Conservation (phyloP, 139 green algal genomes). For the Nannochloris sp. region DNA sequence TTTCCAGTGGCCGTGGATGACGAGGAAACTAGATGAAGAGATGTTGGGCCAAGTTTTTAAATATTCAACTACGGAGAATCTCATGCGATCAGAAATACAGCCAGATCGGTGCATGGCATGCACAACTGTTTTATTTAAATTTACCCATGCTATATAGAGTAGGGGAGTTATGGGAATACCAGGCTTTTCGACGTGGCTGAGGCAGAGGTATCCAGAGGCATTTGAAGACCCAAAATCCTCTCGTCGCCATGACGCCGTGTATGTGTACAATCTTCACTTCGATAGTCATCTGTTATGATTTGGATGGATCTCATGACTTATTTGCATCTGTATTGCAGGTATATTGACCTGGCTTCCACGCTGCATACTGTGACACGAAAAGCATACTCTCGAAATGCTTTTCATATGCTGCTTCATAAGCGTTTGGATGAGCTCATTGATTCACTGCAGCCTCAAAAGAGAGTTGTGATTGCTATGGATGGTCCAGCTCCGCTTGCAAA, state of each 20-base stretch:
- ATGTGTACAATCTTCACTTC: neutral
- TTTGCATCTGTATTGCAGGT: constrained; percentile 11
- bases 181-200: constrained; percentile 64
- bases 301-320: neutral
- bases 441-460: constrained; percentile 35
- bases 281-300: neutral
- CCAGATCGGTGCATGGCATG: too few species aligned
- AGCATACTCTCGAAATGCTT: constrained; percentile 33
- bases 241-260: constrained; percentile 48
- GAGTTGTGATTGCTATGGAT: constrained; percentile 67
- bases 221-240: constrained; percentile 34
- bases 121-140: too few species aligned
- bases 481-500: constrained; percentile 81
- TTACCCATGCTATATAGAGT: neutral
- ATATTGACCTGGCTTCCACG: constrained; percentile 64
- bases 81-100: too few species aligned
- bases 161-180: constrained; percentile 51
- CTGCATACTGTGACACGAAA: constrained; percentile 57
- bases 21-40: too few species aligned
- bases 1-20: too few species aligned
- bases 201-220: constrained; percentile 30
- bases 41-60: too few species aligned
- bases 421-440: constrained; percentile 54
- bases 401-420: constrained; percentile 50
- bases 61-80: too few species aligned